phyloP scores from a whole-genome alignment of 2,329 filamentous ascomycete species.

The Neurospora sp. region DNA sequence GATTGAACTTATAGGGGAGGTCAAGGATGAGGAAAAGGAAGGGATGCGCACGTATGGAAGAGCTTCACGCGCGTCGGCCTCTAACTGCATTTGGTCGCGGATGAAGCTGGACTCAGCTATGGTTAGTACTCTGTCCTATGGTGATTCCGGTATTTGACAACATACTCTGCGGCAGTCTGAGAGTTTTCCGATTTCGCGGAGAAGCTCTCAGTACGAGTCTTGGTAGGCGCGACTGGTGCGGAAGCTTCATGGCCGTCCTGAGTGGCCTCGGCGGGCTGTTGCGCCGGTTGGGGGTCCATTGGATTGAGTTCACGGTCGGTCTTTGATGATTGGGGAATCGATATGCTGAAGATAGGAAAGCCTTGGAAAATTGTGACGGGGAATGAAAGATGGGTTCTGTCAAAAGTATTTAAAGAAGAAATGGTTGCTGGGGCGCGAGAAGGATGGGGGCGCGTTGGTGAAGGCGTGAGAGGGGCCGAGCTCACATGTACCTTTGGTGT shows the following conservation, averaged over 20 bases:
- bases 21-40: not conserved
- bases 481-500: not conserved
- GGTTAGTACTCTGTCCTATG: not conserved
- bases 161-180: slow-evolving; percentile 63
- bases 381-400: not conserved
- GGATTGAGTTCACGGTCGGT: not conserved
- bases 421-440: not conserved
- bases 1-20: not conserved
- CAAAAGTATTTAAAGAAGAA: not conserved
- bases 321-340: fast-evolving
- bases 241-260: slow-evolving; percentile 17
- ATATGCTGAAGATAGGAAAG: not conserved
- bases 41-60: slow-evolving; percentile 70
- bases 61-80: slow-evolving; percentile 89
- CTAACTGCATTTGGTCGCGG: slow-evolving; percentile 77
- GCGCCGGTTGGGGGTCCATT: slow-evolving; percentile 28
- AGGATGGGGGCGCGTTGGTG: not conserved
- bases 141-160: not conserved
- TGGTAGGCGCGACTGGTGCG: slow-evolving; percentile 25
- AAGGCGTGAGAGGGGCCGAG: not conserved
- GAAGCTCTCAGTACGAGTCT: slow-evolving; percentile 47
- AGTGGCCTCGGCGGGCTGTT: slow-evolving; percentile 10
- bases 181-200: slow-evolving; percentile 55
- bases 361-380: not conserved
- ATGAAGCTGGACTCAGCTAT: slow-evolving; percentile 55